phyloP scores from a whole-genome alignment of 176 grass and related monocot genomes.

The Rhynchospora tenuis region DNA sequence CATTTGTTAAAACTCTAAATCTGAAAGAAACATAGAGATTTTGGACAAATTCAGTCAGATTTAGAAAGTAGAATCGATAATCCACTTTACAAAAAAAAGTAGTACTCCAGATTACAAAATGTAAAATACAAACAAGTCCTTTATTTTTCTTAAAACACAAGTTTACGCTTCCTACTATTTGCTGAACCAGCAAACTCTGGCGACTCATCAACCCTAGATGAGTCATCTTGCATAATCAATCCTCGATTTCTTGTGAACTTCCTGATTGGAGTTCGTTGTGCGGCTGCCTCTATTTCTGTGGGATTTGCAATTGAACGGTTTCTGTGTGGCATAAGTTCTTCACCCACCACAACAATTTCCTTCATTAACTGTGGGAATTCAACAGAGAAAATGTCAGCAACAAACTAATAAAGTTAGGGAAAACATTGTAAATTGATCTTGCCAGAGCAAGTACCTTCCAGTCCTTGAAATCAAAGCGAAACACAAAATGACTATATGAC shows the following conservation, averaged over 20 bases:
- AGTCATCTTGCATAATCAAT: constrained; percentile 52
- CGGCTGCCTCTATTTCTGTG: background rate
- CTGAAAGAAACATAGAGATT: no score
- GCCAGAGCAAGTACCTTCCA: constrained; percentile 55
- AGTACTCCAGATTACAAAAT: no score
- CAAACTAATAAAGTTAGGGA: background rate
- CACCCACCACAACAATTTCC: constrained; percentile 29
- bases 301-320: constrained; percentile 7
- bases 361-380: constrained; percentile 53
- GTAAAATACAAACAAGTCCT: no score
- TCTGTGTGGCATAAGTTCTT: constrained; percentile 70
- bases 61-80: no score
- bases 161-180: constrained; percentile 31
- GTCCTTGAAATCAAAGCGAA: constrained; percentile 80
- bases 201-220: constrained; percentile 41
- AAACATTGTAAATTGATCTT: background rate
- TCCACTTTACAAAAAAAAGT: no score
- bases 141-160: no score
- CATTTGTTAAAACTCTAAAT: no score
- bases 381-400: background rate
- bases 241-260: constrained; percentile 67
- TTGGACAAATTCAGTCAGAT: no score
- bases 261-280: constrained; percentile 51
- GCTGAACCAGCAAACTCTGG: constrained; percentile 32
- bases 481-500: constrained; percentile 83